Evolutionary conservation across 2,329 filamentous ascomycete genomes (phyloP).

Genomic region (Alternaria incomplexa): DNA sequence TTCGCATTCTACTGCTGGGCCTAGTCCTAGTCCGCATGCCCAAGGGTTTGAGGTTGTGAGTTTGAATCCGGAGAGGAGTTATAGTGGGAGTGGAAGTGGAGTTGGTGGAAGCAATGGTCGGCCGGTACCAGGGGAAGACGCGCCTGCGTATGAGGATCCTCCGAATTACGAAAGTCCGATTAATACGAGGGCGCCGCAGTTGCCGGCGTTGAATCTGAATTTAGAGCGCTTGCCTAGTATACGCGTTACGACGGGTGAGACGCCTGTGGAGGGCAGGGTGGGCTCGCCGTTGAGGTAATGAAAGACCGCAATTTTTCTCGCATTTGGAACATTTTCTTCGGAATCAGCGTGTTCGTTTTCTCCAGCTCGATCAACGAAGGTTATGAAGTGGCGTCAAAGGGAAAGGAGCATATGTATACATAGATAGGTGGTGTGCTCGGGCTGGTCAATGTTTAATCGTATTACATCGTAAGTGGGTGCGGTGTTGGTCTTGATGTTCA

Average conservation of each 20-base stretch:
- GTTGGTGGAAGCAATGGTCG: too few relatives aligned
- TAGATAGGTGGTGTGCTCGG: not conserved
- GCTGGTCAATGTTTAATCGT: not conserved
- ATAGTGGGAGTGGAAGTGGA: slow-evolving; percentile 24
- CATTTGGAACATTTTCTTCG: not conserved
- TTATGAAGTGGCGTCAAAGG: not conserved
- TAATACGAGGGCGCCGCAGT: slow-evolving; percentile 35
- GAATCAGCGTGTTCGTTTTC: not conserved
- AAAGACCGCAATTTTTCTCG: not conserved
- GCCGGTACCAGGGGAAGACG: slow-evolving; percentile 38
- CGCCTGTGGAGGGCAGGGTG: slow-evolving; percentile 24
- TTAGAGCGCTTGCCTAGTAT: slow-evolving; percentile 54
- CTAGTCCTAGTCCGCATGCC: slow-evolving; percentile 15
- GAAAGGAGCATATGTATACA: not conserved
- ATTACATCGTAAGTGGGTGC: not conserved
- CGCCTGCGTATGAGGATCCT: slow-evolving; percentile 55
- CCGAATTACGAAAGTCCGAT: slow-evolving; percentile 56
- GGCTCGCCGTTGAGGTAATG: slow-evolving; percentile 14
- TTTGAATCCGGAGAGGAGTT: slow-evolving; percentile 46
- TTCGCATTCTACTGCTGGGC: slow-evolving; percentile 14
- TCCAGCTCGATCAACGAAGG: not conserved
- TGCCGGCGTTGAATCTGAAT: slow-evolving; percentile 49
- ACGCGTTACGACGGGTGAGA: slow-evolving; percentile 49
- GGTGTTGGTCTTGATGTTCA: not conserved
- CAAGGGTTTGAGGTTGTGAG: slow-evolving; percentile 54